These are phyloP conservation scores for Loxodes magnus DNA, from an alignment of 73 alveolate genomes.

Conservation along the genomic window DNA sequence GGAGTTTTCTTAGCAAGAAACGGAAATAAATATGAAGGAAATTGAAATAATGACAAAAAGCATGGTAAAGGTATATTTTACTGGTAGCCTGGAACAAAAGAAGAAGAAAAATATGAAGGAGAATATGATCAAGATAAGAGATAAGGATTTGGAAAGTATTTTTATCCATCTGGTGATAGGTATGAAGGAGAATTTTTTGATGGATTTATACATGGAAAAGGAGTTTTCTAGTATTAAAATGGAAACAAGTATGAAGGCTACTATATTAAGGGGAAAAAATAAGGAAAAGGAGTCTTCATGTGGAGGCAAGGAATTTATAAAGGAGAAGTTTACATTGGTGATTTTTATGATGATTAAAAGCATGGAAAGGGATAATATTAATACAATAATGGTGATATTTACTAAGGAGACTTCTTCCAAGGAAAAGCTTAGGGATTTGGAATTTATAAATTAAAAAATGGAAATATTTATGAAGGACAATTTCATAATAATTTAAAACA, in stretches of 20 bases:
- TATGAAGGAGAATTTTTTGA: conserved; percentile 48
- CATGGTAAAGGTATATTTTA: conserved; percentile 50
- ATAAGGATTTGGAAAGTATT: conserved; percentile 36
- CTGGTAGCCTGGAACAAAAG: conserved; percentile 25
- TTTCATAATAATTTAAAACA: too few species aligned
- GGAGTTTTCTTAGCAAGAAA: conserved; percentile 49
- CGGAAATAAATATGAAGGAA: conserved; percentile 40
- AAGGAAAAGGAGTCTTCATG: conserved; percentile 53
- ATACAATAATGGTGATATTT: conserved; percentile 16
- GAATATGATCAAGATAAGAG: conserved; percentile 29
- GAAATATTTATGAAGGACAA: too few species aligned
- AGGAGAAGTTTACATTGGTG: conserved; percentile 19
- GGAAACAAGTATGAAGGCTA: conserved; percentile 37
- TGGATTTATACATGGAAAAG: conserved; percentile 50
- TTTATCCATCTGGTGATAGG: conserved; percentile 46
- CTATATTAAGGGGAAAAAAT: conserved; percentile 49
- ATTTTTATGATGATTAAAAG: conserved; percentile 22
- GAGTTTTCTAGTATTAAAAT: conserved; percentile 30
- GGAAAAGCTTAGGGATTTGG: conserved; percentile 31
- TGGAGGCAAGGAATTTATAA: conserved; percentile 16
- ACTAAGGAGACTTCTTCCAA: conserved; percentile 15
- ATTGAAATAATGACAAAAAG: conserved; percentile 44
- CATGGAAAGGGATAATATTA: conserved; percentile 27
- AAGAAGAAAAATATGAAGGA: conserved; percentile 43
- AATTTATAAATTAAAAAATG: too few species aligned